Conservation (phyloP, 495 filamentous ascomycete genomes). For the Aspergillus saccharolyticus region DNA sequence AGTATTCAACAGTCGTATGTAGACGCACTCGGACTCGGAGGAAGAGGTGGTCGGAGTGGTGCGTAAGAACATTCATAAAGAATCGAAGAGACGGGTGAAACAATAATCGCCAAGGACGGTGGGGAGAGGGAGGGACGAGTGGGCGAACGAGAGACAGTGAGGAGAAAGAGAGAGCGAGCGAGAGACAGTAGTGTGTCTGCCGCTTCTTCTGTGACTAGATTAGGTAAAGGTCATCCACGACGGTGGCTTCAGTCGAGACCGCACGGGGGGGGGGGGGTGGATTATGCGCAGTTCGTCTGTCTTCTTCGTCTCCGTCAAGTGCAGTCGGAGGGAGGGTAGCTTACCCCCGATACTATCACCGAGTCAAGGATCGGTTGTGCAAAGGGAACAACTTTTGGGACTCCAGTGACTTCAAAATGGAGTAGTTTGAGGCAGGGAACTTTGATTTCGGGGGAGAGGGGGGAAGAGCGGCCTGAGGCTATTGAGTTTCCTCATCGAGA, state of each 20-base stretch:
- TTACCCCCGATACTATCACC: not conserved
- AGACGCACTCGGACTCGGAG: conserved; percentile 6
- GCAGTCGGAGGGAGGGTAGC: not conserved
- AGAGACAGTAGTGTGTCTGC: not conserved
- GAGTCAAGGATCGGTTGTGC: not conserved
- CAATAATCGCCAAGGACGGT: conserved; percentile 18
- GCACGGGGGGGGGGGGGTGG: too few species aligned
- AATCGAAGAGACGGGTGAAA: conserved; percentile 18
- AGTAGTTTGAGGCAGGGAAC: conserved; percentile 10
- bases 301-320: not conserved
- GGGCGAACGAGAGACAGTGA: too few species aligned
- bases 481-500: conserved; percentile 7
- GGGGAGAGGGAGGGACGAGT: conserved; percentile 8
- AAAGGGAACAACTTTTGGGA: not conserved
- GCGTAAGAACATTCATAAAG: conserved; percentile 17
- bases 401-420: not conserved
- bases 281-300: not conserved
- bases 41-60: conserved; percentile 5
- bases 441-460: conserved; percentile 5
- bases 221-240: not conserved
- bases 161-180: not conserved
- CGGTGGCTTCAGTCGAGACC: conserved; percentile 1
- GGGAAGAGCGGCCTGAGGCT: conserved; percentile 8
- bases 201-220: not conserved
- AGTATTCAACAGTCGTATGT: conserved; percentile 4